phyloP scores from a whole-genome alignment of 805 yeast genomes.

The Sugiyamaella americana region DNA sequence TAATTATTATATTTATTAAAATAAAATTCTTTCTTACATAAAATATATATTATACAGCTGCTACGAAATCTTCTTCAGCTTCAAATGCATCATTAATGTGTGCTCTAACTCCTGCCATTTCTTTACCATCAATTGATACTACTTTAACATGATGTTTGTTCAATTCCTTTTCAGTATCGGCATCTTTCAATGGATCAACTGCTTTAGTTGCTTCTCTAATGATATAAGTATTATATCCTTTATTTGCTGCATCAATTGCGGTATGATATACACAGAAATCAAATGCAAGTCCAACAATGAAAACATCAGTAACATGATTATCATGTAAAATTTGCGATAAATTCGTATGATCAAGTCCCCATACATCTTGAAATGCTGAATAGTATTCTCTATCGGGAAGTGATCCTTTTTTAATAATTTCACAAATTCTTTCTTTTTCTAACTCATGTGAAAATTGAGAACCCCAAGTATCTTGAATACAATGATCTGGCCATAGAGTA shows the following conservation, averaged over 20 bases:
- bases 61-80: no score
- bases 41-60: no score
- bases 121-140: background rate
- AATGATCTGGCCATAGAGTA: slow-evolving; percentile 84
- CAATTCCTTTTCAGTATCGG: background rate
- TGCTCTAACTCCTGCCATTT: background rate
- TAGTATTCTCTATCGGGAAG: slow-evolving; percentile 73
- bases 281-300: slow-evolving; percentile 75
- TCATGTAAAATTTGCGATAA: slow-evolving; percentile 44
- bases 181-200: slow-evolving; percentile 9
- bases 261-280: slow-evolving; percentile 82
- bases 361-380: slow-evolving; percentile 77
- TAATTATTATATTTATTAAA: no score
- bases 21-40: no score
- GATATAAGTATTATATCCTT: slow-evolving; percentile 62
- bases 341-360: slow-evolving; percentile 68
- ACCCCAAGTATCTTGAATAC: slow-evolving; percentile 68
- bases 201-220: slow-evolving; percentile 50
- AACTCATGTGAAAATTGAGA: slow-evolving; percentile 54
- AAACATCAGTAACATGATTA: slow-evolving; percentile 51
- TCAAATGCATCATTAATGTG: no score
- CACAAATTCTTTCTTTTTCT: slow-evolving; percentile 32
- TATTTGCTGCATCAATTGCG: slow-evolving; percentile 56
- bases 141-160: slow-evolving; percentile 1
- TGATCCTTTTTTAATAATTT: slow-evolving; percentile 63